phyloP scores from a whole-genome alignment of 2,329 filamentous ascomycete genomes.

The Helotiales sp. region DNA sequence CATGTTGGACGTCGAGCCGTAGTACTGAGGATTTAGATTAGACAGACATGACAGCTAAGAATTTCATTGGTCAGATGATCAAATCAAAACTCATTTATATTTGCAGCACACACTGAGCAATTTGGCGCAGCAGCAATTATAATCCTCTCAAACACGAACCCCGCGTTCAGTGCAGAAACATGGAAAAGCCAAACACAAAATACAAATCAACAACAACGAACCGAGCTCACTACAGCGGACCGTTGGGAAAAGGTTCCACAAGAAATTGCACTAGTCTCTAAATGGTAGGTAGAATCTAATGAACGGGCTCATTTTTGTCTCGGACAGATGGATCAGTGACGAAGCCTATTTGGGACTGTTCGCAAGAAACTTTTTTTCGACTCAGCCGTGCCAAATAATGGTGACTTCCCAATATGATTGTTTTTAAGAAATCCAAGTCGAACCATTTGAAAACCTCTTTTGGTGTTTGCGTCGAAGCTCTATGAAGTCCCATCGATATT shows the following conservation, averaged over 20 bases:
- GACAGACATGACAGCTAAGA: constrained; percentile 30
- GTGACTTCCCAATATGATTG: too few species aligned
- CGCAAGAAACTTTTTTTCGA: background rate
- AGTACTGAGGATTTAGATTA: constrained; percentile 19
- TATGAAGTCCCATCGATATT: too few species aligned
- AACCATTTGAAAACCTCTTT: too few species aligned
- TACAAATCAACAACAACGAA: background rate
- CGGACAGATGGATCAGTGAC: background rate
- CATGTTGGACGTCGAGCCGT: constrained; percentile 17
- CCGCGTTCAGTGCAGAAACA: background rate
- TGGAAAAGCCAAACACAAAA: background rate
- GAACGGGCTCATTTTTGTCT: background rate
- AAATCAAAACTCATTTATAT: too few species aligned
- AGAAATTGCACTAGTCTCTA: background rate
- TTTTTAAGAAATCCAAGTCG: too few species aligned
- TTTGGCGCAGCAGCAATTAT: background rate
- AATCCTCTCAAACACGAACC: background rate
- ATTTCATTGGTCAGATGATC: background rate
- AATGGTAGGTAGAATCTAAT: background rate
- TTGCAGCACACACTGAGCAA: constrained; percentile 11
- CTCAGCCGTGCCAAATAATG: background rate
- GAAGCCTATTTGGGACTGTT: background rate
- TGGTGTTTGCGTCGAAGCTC: too few species aligned
- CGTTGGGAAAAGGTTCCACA: background rate
- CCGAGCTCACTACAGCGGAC: background rate